phyloP scores from a whole-genome alignment of 176 grass and related monocot species.

The Lolium perenne region DNA sequence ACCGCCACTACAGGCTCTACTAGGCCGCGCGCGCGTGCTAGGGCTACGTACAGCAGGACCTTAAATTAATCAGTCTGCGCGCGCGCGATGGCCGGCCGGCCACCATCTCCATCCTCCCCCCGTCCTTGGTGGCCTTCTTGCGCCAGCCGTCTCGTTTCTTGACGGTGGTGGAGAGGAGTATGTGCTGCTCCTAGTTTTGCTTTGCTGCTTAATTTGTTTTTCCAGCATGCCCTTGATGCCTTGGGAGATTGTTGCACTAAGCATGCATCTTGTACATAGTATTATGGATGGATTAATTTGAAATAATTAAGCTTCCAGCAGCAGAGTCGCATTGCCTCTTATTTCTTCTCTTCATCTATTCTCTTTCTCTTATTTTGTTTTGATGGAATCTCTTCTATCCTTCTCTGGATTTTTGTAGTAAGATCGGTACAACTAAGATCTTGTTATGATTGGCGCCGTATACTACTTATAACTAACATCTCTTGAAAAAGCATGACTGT shows the following conservation, averaged over 20 bases:
- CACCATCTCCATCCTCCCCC: not conserved
- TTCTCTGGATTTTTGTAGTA: not conserved
- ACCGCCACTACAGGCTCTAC: conserved; percentile 69
- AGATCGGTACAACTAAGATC: not conserved
- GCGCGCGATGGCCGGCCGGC: not conserved
- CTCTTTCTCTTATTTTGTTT: not conserved
- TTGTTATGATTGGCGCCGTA: not conserved
- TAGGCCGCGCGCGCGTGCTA: not conserved
- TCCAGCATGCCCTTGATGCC: not conserved
- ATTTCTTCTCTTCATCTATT: not conserved
- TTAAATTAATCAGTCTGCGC: not conserved
- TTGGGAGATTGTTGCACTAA: not conserved
- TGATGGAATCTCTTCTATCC: not conserved
- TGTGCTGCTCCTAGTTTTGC: not conserved
- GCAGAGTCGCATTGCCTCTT: not conserved
- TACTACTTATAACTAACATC: not conserved
- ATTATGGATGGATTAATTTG: not conserved
- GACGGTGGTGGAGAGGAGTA: not conserved
- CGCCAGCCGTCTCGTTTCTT: not conserved
- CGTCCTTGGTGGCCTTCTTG: no score
- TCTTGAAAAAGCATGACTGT: not conserved
- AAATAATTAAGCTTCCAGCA: not conserved
- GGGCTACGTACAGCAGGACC: not conserved
- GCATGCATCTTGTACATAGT: conserved; percentile 17
- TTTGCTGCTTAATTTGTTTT: not conserved